Evolutionary conservation across 1,284 basidiomycete species (phyloP), one percentile per base, ranked within the genome.

Genomic region (Ustilago vetiveriae): DNA sequence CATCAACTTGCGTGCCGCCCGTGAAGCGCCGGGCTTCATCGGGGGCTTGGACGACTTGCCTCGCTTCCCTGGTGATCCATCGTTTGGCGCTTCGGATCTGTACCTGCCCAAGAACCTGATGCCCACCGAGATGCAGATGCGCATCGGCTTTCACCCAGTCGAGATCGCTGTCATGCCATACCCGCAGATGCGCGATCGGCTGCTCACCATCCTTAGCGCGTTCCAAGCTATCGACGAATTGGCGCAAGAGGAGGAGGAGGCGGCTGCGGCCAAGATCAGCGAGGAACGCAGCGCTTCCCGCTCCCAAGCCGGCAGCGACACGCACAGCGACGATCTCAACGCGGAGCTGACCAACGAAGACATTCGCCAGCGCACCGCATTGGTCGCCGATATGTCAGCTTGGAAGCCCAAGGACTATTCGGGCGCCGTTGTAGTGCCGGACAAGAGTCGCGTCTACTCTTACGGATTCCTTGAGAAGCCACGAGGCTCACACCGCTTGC

Each of bases 121-220:
- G 68, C 68, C 68, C 26, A 71, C 68, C 17, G 68, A 71, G 43
- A 51, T 50, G 52, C 68, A 71, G 55, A 43, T 71, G 45, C 57
- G 68, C 30, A 52, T 71, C 11, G 68, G 68, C 17, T 71, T 71
- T 32, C 68, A 71, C 35, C 68, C 68, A 8, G 37, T 71, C 36
- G 68, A 71, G 45, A 58, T 71, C 11, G 68, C 68, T 9, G 68
- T 71, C 14, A 21, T 71, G 50, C 68, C 68, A 14, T 71, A 57
- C 21, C 68, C 68, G 6, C 37, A 45, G 41, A 66, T 71, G 54
- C 62, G 68, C 11, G 68, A 71, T 36, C 49, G 58, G 14, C n/a
- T 71, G 13, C 51, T 71, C 38, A 71, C 62, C 11, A 49, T 66
- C 19, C 54, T 71, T 10, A 66, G 58, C 37, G 68, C 68, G 3